Percentiles rank a stretch among this genome's conserved stretches.
These are phyloP conservation scores for Hanseniaspora taiwanica DNA, from an alignment of 805 yeast genomes.

Conservation along the genomic window DNA sequence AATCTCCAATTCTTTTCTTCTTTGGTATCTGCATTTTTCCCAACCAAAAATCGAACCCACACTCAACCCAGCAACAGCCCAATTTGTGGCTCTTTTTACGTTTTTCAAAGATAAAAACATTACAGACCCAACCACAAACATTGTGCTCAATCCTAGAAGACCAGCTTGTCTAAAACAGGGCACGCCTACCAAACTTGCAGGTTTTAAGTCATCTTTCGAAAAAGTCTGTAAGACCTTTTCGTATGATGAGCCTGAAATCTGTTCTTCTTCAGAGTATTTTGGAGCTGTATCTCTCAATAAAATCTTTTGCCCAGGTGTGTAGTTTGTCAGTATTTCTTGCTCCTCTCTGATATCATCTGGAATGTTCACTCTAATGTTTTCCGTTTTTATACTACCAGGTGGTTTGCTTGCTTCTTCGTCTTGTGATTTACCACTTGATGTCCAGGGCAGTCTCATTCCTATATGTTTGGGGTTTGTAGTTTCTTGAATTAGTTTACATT, in stretches of 20 bases:
- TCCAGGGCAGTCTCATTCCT: background rate
- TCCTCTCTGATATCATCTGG: slow-evolving; percentile 5
- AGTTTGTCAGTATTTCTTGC: slow-evolving; percentile 10
- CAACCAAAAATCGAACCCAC: slow-evolving; percentile 75
- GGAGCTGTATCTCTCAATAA: slow-evolving; percentile 30
- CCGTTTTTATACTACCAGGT: background rate
- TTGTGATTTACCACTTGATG: too few relatives aligned
- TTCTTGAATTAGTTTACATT: too few relatives aligned
- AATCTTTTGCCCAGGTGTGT: slow-evolving; percentile 24
- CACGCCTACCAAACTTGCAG: slow-evolving; percentile 38
- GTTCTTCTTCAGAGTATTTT: slow-evolving; percentile 22
- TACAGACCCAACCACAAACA: slow-evolving; percentile 57
- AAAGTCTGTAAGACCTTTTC: slow-evolving; percentile 13
- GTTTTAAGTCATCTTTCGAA: slow-evolving; percentile 33
- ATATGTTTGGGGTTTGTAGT: background rate
- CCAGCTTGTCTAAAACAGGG: slow-evolving; percentile 79
- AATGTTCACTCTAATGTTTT: background rate
- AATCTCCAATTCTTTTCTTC: slow-evolving; percentile 52
- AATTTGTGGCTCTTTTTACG: slow-evolving; percentile 51
- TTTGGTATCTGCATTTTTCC: slow-evolving; percentile 78
- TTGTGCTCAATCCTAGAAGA: slow-evolving; percentile 56
- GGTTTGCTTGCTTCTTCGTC: background rate
- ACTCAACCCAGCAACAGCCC: slow-evolving; percentile 72
- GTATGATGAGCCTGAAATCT: slow-evolving; percentile 13
- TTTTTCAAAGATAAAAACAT: slow-evolving; percentile 56